Evolutionary conservation across 176 grass and related monocot species (phyloP).

Genomic region (Rhynchospora breviuscula): DNA sequence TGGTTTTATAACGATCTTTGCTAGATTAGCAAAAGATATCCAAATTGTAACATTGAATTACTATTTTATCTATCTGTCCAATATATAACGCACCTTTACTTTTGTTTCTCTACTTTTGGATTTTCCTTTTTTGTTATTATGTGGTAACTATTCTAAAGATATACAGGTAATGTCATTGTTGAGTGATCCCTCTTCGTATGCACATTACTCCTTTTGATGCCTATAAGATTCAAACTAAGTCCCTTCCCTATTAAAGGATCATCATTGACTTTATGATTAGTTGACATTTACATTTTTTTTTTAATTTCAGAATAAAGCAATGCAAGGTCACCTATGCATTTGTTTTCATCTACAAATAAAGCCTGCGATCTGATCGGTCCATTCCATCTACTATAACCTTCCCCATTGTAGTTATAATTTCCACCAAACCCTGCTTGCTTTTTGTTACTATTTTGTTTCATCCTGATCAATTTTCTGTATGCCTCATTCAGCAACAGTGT

Average conservation of each 20-base stretch:
- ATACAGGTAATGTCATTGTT: too few species aligned
- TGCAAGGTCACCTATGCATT: conserved; percentile 52
- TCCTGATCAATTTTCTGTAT: conserved; percentile 39
- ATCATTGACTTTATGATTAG: background rate
- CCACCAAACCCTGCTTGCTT: conserved; percentile 9
- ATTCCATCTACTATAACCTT: conserved; percentile 59
- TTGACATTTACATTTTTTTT: background rate
- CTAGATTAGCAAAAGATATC: background rate
- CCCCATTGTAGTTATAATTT: conserved; percentile 31
- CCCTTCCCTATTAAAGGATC: background rate
- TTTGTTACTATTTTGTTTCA: conserved; percentile 5
- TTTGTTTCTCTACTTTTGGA: too few species aligned
- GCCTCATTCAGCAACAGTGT: conserved; percentile 53
- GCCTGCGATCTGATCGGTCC: conserved; percentile 44
- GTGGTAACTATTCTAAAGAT: too few species aligned
- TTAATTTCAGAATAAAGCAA: background rate
- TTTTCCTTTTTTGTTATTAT: too few species aligned
- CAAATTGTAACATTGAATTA: background rate
- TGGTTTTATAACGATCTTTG: too few species aligned
- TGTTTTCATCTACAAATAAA: conserved; percentile 62
- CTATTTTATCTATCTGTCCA: too few species aligned
- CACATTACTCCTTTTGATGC: background rate
- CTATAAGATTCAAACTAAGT: background rate
- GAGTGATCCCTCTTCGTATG: too few species aligned
- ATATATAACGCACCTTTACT: too few species aligned